Evolutionary conservation across 768 basidiomycete genomes (phyloP).

Genomic region (Kondoa subrosea): DNA sequence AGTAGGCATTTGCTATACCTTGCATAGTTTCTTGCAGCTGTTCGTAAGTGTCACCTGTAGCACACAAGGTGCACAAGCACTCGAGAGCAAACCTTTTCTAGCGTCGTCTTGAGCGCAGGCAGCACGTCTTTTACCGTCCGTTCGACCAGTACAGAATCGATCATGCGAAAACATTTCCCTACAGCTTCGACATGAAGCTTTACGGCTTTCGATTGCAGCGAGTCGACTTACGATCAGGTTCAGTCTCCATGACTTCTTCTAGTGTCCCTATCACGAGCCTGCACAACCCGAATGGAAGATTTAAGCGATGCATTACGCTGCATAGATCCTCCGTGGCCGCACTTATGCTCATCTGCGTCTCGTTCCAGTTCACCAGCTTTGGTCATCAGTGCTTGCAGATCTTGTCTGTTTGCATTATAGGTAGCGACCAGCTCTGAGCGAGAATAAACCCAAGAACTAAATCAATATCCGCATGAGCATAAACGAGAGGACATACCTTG

Average conservation of each 20-base stretch:
- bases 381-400: conserved; percentile 72
- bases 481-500: neutral
- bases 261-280: conserved; percentile 81
- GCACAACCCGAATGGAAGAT: conserved; percentile 48
- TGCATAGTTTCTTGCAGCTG: neutral
- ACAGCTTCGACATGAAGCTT: too few relatives aligned
- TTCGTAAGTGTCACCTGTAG: neutral
- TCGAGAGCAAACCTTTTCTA: conserved; percentile 53
- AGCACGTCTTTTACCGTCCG: conserved; percentile 88
- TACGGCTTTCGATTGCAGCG: too few relatives aligned
- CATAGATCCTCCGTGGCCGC: conserved; percentile 29
- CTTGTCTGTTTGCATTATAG: conserved; percentile 65
- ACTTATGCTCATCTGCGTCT: conserved; percentile 92
- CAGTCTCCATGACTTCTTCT: conserved; percentile 58
- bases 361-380: conserved; percentile 94
- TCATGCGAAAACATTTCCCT: conserved; percentile 91
- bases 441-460: neutral
- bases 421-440: conserved; percentile 59
- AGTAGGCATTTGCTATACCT: neutral
- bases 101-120: conserved; percentile 74
- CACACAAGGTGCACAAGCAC: neutral
- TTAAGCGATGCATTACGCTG: conserved; percentile 3
- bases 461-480: neutral
- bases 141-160: conserved; percentile 90
- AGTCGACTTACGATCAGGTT: too few relatives aligned